phyloP scores from a whole-genome alignment of 495 filamentous ascomycete species.

The Lophiostoma macrostomum region DNA sequence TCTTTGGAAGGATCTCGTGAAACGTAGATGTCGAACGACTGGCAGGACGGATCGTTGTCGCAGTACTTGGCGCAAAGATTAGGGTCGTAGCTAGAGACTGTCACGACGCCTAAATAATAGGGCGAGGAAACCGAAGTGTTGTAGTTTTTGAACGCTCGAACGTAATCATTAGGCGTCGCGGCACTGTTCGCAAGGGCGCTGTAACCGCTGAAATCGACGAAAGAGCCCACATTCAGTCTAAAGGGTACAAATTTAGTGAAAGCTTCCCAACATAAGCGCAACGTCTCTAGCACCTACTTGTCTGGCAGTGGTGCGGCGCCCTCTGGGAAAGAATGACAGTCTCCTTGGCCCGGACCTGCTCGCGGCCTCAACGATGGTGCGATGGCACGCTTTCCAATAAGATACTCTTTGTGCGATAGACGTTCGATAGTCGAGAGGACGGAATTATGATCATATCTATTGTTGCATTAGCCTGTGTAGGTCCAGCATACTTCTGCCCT shows the following conservation, averaged over 20 bases:
- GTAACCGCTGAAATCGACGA: not conserved
- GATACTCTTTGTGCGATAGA: not conserved
- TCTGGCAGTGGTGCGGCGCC: not conserved
- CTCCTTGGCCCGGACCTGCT: not conserved
- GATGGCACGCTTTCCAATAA: not conserved
- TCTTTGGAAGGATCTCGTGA: slow-evolving; percentile 1
- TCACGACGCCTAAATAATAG: not conserved
- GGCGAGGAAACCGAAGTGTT: not conserved
- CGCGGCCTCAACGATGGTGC: not conserved
- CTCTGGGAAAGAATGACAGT: not conserved
- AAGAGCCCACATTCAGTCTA: not conserved
- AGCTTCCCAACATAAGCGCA: too few species aligned
- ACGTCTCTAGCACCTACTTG: not conserved
- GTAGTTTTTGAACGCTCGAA: not conserved
- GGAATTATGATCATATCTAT: not conserved
- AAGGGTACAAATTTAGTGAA: too few species aligned
- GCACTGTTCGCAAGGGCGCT: not conserved
- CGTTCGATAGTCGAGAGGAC: not conserved
- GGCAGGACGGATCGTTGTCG: not conserved
- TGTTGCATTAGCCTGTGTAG: not conserved
- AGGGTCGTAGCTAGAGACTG: slow-evolving; percentile 2
- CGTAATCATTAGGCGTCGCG: not conserved
- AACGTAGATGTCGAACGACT: slow-evolving; percentile 11
- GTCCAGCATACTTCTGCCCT: too few species aligned
- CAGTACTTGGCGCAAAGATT: not conserved